phyloP scores from a whole-genome alignment of 192 early-diverging fungal species.

The Coemansia erecta region DNA sequence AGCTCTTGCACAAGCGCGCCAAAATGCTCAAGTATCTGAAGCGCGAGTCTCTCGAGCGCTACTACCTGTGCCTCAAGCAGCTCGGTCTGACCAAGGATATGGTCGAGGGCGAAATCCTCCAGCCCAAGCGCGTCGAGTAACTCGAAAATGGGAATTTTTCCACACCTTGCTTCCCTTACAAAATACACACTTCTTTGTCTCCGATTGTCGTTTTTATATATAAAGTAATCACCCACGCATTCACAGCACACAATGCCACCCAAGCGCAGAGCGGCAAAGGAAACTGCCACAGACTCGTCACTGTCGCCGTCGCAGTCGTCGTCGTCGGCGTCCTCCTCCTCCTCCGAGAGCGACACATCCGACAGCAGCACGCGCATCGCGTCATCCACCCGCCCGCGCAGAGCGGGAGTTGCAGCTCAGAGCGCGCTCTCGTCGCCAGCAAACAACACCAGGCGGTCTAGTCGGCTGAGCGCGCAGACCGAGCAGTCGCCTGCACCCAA shows the following conservation, averaged over 20 bases:
- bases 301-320: conserved; percentile 1
- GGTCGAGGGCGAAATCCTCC: conserved; percentile 57
- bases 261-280: conserved; percentile 27
- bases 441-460: conserved; percentile 37
- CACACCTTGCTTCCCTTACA: neutral
- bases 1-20: conserved; percentile 76
- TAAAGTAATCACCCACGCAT: neutral
- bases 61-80: conserved; percentile 65
- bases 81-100: conserved; percentile 66
- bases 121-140: conserved; percentile 48
- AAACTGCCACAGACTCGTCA: conserved; percentile 15
- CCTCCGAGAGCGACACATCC: conserved; percentile 17
- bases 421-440: conserved; percentile 20
- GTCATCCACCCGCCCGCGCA: conserved; percentile 18
- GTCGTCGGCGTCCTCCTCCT: neutral
- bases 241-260: conserved; percentile 24
- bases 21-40: conserved; percentile 88
- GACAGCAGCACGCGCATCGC: conserved; percentile 16
- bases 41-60: conserved; percentile 64
- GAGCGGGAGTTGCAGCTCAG: neutral
- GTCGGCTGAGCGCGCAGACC: conserved; percentile 20
- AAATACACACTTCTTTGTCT: conserved; percentile 6
- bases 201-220: neutral
- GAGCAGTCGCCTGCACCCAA: conserved; percentile 21
- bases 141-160: neutral